Base-by-base conservation (phyloP, 192 early-diverging fungal species). In the Backusella circina region DNA sequence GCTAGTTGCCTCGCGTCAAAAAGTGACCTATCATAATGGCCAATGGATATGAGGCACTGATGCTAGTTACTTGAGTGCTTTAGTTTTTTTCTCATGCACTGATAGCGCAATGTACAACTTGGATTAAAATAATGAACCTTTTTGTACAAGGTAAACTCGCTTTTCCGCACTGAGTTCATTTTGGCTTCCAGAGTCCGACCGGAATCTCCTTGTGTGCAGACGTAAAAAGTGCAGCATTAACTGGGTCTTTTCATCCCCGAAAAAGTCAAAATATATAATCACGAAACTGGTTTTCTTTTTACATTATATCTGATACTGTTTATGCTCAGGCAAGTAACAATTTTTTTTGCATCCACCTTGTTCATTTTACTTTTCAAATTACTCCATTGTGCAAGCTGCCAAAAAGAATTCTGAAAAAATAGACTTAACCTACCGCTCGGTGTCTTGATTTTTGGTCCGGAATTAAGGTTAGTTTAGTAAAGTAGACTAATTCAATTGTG, bases 31-130 rank as follows among this genome's bases (percentile, higher is more conserved):
- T 57, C 54, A 57, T 57, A 23, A 26, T 12, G 10, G 2, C 54
- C 23, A 57, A 57, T 57, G 23, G 54, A 57, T 28, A 57, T 57
- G 21, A 57, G 26, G 54, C 54, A 57, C 54, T 61, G 13, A 28
- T 61, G 23, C 54, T 12, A 61, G 23, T 13, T 28, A 61, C 3
- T 61, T 61, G 54, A 61, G 23, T 30, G 23, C 2, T 61, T 61
- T 61, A 51, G 5, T 51, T 51, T 51, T 47, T 61, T 61, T 61
- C 54, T 61, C 54, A 61, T 61, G 54, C 54, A 61, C 54, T 61
- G 54, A 61, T 61, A 61, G 54, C 23, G 23, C 54, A 61, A 26
- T 61, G 54, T 61, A 13, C 54, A 61, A 61, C 54, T 61, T 61
- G 51, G 26, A 61, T 26, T 28, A 26, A 23, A 54, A n/a, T n/a